phyloP scores from a whole-genome alignment of 1,284 basidiomycete genomes.

The Stygiomarasmius scandens region DNA sequence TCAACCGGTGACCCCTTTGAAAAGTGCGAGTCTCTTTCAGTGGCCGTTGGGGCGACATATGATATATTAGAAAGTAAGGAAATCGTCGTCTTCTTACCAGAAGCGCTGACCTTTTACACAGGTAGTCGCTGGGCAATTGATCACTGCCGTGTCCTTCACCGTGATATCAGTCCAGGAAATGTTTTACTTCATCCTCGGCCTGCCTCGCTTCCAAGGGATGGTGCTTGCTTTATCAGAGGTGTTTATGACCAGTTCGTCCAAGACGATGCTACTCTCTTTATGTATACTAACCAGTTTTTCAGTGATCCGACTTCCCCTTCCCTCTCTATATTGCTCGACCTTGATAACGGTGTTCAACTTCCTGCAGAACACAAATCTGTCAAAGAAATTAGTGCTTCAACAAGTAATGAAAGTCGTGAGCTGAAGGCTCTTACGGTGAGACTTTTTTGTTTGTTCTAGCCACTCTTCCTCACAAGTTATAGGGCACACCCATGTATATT shows the following conservation, averaged over 20 bases:
- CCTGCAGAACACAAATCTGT: neutral
- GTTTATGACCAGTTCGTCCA: neutral
- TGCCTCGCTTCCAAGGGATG: neutral
- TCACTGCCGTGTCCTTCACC: neutral
- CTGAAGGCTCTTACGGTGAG: neutral
- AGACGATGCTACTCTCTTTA: neutral
- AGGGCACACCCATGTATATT: slow-evolving; percentile 3
- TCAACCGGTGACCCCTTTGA: neutral
- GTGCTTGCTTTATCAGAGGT: neutral
- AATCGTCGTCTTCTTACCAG: neutral
- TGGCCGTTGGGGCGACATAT: neutral
- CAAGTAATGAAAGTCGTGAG: neutral
- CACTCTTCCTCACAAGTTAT: neutral
- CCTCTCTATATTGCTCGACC: neutral
- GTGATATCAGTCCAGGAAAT: neutral
- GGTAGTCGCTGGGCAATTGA: neutral
- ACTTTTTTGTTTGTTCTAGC: neutral
- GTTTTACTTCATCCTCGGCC: neutral
- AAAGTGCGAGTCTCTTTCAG: neutral
- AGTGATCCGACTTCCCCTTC: neutral
- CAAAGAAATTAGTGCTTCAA: neutral
- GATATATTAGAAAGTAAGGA: neutral
- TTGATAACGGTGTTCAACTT: slow-evolving; percentile 1
- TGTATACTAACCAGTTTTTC: neutral
- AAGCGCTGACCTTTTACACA: neutral